phyloP scores from a whole-genome alignment of 495 filamentous ascomycete species.

The Parmelia sp. region DNA sequence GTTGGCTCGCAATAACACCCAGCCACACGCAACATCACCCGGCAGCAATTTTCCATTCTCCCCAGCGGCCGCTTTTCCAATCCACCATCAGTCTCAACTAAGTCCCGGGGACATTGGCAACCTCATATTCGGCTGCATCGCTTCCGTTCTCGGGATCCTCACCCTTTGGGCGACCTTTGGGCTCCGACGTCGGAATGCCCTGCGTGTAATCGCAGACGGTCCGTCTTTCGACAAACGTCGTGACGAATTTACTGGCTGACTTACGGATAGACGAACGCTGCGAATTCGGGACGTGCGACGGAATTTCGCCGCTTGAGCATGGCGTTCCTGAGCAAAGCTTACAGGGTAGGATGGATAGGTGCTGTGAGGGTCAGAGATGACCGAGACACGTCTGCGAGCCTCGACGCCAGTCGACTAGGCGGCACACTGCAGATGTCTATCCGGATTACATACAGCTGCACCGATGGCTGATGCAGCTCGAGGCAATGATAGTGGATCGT shows the following conservation, averaged over 20 bases:
- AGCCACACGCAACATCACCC: too few relatives aligned
- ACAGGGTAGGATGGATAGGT: too few relatives aligned
- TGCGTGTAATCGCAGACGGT: background rate
- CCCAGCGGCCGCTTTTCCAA: background rate
- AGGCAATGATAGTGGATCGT: too few relatives aligned
- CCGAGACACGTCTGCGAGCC: too few relatives aligned
- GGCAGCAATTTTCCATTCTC: too few relatives aligned
- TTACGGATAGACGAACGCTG: background rate
- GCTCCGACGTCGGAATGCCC: background rate
- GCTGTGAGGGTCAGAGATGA: too few relatives aligned
- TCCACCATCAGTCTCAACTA: background rate
- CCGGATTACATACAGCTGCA: too few relatives aligned
- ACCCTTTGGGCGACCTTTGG: conserved; percentile 11
- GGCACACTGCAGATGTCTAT: too few relatives aligned
- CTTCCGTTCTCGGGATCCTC: background rate
- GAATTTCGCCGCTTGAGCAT: background rate
- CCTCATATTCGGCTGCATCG: conserved; percentile 6
- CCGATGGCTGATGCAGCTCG: too few relatives aligned
- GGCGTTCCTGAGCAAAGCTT: too few relatives aligned
- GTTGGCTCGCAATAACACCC: too few relatives aligned
- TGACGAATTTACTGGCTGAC: background rate
- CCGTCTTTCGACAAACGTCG: background rate
- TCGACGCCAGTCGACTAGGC: too few relatives aligned
- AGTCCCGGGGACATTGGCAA: conserved; percentile 1
- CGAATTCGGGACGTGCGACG: background rate